These are phyloP conservation scores for Aphanomyces stellatus DNA, from an alignment of 352 stramenopile genomes.

Conservation along the genomic window DNA sequence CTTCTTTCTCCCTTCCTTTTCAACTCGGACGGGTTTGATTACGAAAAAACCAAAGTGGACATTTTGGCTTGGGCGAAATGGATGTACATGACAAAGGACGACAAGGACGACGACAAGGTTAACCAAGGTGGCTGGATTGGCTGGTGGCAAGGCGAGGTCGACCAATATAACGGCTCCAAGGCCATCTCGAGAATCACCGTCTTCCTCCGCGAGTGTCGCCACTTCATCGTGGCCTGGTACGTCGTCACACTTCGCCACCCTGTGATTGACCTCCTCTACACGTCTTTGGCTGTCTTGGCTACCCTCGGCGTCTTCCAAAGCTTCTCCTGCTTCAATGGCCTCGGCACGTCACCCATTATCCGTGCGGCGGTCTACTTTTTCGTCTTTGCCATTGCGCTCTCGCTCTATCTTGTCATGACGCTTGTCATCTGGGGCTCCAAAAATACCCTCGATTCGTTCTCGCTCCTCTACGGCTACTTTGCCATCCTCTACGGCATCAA, in stretches of 20 bases:
- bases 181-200: constrained; percentile 60
- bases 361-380: constrained; percentile 42
- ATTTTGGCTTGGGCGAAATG: constrained; percentile 47
- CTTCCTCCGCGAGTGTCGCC: constrained; percentile 56
- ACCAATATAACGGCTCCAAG: constrained; percentile 53
- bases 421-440: constrained; percentile 30
- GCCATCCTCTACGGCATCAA: constrained; percentile 61
- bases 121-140: constrained; percentile 67
- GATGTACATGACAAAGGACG: constrained; percentile 61
- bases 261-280: constrained; percentile 41
- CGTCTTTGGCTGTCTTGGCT: constrained; percentile 36
- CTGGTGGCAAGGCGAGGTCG: constrained; percentile 61
- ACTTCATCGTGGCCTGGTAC: constrained; percentile 73
- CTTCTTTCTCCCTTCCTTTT: constrained; percentile 65
- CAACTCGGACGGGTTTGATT: constrained; percentile 71
- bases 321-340: constrained; percentile 33
- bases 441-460: constrained; percentile 33
- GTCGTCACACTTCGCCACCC: constrained; percentile 43
- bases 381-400: constrained; percentile 25
- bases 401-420: constrained; percentile 43
- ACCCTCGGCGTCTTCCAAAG: constrained; percentile 45
- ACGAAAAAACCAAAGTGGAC: constrained; percentile 65
- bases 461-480: constrained; percentile 57
- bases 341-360: constrained; percentile 34
- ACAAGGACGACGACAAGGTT: constrained; percentile 37